phyloP scores from a whole-genome alignment of 2,329 filamentous ascomycete species.

The Epichloe gansuensis region DNA sequence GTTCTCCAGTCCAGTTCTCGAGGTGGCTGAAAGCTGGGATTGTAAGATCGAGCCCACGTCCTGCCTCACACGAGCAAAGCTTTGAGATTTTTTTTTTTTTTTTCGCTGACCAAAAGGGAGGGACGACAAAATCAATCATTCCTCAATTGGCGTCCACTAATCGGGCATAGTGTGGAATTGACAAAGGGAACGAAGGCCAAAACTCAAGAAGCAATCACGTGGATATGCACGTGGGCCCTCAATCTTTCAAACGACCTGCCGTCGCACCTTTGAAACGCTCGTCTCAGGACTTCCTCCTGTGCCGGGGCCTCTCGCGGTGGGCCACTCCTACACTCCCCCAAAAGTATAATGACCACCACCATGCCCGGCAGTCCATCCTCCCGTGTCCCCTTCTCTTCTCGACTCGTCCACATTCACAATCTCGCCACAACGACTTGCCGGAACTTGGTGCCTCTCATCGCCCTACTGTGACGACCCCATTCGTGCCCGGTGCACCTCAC shows the following conservation, averaged over 20 bases:
- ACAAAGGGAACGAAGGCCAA: background rate
- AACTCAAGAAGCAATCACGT: background rate
- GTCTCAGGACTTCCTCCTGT: constrained; percentile 9
- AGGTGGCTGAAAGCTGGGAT: background rate
- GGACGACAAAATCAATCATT: background rate
- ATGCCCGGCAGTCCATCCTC: background rate
- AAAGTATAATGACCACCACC: background rate
- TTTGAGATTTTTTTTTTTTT: constrained; percentile 18
- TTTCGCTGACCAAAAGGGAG: constrained; percentile 6
- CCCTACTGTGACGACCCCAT: no score
- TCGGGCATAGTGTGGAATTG: constrained; percentile 1
- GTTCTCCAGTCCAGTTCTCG: background rate
- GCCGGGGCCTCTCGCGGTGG: constrained; percentile 2
- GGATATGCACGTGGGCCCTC: background rate
- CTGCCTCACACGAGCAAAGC: constrained; percentile 13
- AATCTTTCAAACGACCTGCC: background rate
- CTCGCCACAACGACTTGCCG: background rate
- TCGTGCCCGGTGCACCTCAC: background rate
- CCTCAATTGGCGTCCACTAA: constrained; percentile 5
- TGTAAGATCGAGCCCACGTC: background rate
- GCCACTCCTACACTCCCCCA: background rate
- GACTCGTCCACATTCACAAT: background rate
- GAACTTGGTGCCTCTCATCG: no score
- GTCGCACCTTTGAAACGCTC: constrained; percentile 7
- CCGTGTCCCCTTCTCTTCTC: background rate